Evolutionary conservation across 1,284 basidiomycete species (phyloP), one percentile per base, ranked within the genome.

Genomic region (Leccinum subrobustum): DNA sequence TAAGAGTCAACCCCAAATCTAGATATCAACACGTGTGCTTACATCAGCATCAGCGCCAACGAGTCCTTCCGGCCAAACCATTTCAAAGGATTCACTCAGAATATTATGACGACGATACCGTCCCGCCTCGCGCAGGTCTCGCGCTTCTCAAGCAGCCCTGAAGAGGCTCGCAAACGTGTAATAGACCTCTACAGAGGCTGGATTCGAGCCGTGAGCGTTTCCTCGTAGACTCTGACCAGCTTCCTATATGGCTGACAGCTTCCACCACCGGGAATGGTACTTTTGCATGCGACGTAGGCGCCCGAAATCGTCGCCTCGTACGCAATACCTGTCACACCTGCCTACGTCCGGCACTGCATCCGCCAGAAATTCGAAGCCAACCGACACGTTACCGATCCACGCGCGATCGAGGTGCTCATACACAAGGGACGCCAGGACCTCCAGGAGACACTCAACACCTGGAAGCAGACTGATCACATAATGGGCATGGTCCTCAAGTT

Each of bases 361-460:
- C 88, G 96, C 68, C 85, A 89, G 68, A 86, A 89, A 66, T 98
- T 98, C 69, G 96, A 99, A 77, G 82, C 84, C 68, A 91, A 96
- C 81, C 84, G 89, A 63, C 79, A 91, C 70, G 86, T 98, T 56
- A 86, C 88, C 56, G 95, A 99, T 78, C 77, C 87, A 35, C 86
- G 88, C 59, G 87, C 93, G 50, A 87, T 98, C 73, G 95, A 99
- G 74, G 80, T 98, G 56, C 82, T 98, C 68, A 75, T 98, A 55
- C 84, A 90, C 75, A 98, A 98, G 83, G 85, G 86, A 63, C 81
- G 88, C 65, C 89, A 89, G 77, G 95, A 98, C 70, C 95, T 88
- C 73, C 97, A 99, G 81, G 97, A 96, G 82, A 91, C 91, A 53
- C 84, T 97, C 82, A 98, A 98, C 74, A 85, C 84, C 67, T 98